Base-by-base conservation (phyloP, 2,329 filamentous ascomycete species). In the Zasmidium angulare region DNA sequence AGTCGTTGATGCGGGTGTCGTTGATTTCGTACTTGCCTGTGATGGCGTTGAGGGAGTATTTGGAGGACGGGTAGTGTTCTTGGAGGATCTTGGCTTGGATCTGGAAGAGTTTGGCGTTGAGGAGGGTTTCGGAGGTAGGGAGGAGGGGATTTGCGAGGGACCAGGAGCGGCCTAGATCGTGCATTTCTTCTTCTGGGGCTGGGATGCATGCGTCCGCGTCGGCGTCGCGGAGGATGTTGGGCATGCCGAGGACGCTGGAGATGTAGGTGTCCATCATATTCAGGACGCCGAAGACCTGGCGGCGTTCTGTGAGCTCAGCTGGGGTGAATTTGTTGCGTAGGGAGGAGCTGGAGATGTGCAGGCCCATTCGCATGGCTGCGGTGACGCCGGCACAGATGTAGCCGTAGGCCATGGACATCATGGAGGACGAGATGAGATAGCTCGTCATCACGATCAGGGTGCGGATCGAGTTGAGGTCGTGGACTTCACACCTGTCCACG, bases 371-470 rank as follows among this genome's bases (percentile, higher is more conserved):
- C 23, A 69, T 46, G 1, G 66, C 52, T 9, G 67, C 66, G 0
- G 62, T 60, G 11, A 71, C 58, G 14, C 63, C 69, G 54, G 64
- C 61, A 48, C 69, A 70, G 46, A 70, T 66, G 49, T 63, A 68
- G 14, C 66, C 63, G 56, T 71, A 69, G 51, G 63, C 66, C 12
- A 58, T 69, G 3, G 61, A 63, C 40, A 70, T 58, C 66, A 66
- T 70, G 3, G 64, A 63, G 7, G 64, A 61, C 21, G 58, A 62
- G 47, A 66, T 62, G 3, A 70, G 60, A 53, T 71, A 71, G 9
- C 66, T 43, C n/a, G 66, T 62, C 59, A 70, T 66, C 58, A 65
- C 66, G 4, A 71, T 55, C 1, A 71, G 54, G 11, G 68, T 61
- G 31, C 66, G 66, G 23, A 71, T 50, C 2, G 69, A 66, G 12